A percentile compares a stretch with the other conserved stretches of the same genome.
phyloP scores from a whole-genome alignment of 345 rosid genomes.

The Brassica rapa region DNA sequence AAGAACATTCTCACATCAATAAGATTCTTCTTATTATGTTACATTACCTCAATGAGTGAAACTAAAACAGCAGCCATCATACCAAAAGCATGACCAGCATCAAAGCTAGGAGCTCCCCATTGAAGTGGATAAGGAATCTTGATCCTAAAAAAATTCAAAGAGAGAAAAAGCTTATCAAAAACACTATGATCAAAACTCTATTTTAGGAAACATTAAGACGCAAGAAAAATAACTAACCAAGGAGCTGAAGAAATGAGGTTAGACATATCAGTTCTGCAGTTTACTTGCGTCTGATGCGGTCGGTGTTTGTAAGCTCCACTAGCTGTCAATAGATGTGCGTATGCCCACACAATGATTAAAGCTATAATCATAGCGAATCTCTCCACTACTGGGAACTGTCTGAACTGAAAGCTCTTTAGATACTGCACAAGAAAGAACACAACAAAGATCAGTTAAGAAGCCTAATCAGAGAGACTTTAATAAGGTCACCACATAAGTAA shows the following conservation, averaged over 20 bases:
- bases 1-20: not conserved
- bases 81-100: conserved; percentile 96
- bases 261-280: conserved; percentile 94
- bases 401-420: conserved; percentile 70
- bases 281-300: conserved; percentile 71
- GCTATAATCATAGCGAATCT: conserved; percentile 88
- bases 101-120: conserved; percentile 99
- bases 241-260: conserved; percentile 99
- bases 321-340: conserved; percentile 94
- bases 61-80: conserved; percentile 98
- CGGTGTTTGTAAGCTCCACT: conserved; percentile 94
- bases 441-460: not conserved
- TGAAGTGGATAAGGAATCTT: conserved; percentile 97
- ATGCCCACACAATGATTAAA: conserved; percentile 80
- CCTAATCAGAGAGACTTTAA: not conserved
- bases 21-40: not conserved
- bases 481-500: not conserved
- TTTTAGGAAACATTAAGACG: not conserved
- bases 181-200: conserved; percentile 1
- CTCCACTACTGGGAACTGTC: conserved; percentile 74
- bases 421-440: conserved; percentile 54
- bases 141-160: conserved; percentile 52
- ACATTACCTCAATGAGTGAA: conserved; percentile 81
- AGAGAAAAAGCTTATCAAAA: not conserved
- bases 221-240: conserved; percentile 58